Evolutionary conservation across 2,329 filamentous ascomycete species (phyloP), one percentile per base, ranked within the genome.

Genomic region (Clarireedia sp.): DNA sequence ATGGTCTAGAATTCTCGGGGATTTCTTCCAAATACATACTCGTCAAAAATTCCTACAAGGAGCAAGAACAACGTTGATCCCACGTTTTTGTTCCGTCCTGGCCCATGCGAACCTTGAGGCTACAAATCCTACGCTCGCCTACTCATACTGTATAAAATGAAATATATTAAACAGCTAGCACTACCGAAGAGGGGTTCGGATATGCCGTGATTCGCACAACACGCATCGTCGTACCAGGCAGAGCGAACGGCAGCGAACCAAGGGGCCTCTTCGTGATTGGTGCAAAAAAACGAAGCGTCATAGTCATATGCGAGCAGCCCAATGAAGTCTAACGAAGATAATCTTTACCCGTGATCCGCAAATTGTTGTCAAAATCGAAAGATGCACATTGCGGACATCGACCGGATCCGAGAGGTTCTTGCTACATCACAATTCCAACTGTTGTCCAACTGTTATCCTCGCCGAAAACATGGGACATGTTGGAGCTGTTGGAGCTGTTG

Each of bases 161-260:
- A 19, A 33, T 33, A 33, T 33, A 33, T 33, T 33, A 33, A 51
- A 16, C 16, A 3, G 19, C 21, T 54, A 29, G 26, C 51, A 55
- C 51, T 57, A 55, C 55, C 51, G 51, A 57, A 36, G 46, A 49
- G 48, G 45, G 45, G 44, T 29, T 29, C 51, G 55, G 55, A 49
- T 48, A 26, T 57, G 55, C 55, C 51, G 55, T 57, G 51, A 57
- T 49, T 57, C 37, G 55, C 55, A 44, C 38, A 23, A 41, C 19
- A 40, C n/a, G 21, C 24, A 38, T 26, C 16, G 3, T 41, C 29
- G 29, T 33, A 33, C 29, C 10, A 33, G 29, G 29, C 10, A 36
- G 24, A 52, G 19, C 16, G 38, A 41, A 41, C n/a, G 19, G 38
- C 16, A 52, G 19, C 33, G 29, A 5, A 41, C 36, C 2, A 7